A percentile compares a stretch with the other conserved stretches of the same genome.
These are phyloP conservation scores for Nemophila menziesii DNA, from an alignment of 257 asterid species.

Conservation along the genomic window DNA sequence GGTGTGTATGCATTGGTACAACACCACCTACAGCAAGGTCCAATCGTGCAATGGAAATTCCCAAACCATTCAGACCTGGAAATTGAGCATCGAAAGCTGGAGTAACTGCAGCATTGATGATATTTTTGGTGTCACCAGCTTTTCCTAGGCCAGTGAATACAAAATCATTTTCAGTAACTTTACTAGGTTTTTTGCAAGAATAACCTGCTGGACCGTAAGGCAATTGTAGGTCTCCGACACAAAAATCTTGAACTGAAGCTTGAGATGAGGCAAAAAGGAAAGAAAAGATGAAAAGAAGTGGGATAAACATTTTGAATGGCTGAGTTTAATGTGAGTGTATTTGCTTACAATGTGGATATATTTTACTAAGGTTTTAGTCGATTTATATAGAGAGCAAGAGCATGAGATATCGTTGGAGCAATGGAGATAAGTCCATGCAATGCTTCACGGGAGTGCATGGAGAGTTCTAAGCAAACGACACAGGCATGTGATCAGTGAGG, in stretches of 20 bases:
- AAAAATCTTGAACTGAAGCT: slow-evolving; percentile 58
- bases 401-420: background rate
- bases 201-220: slow-evolving; percentile 58
- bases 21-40: slow-evolving; percentile 63
- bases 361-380: no score
- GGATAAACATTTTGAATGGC: slow-evolving; percentile 10
- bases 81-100: slow-evolving; percentile 52
- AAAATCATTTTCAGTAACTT: slow-evolving; percentile 42
- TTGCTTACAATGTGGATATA: background rate
- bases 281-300: slow-evolving; percentile 14
- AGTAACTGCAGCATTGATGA: slow-evolving; percentile 51
- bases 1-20: slow-evolving; percentile 77
- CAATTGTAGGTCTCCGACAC: slow-evolving; percentile 53
- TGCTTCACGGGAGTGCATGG: slow-evolving; percentile 12
- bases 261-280: slow-evolving; percentile 11
- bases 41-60: slow-evolving; percentile 48
- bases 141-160: slow-evolving; percentile 33
- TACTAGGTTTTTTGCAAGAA: slow-evolving; percentile 54
- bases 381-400: slow-evolving; percentile 4
- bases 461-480: slow-evolving; percentile 12
- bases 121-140: slow-evolving; percentile 61
- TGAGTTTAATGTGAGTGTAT: background rate
- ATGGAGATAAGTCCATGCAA: background rate
- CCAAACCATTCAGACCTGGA: slow-evolving; percentile 64
- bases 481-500: slow-evolving; percentile 19